Conservation (phyloP, 345 rosid genomes). For the Cardiospermum halicacabum region DNA sequence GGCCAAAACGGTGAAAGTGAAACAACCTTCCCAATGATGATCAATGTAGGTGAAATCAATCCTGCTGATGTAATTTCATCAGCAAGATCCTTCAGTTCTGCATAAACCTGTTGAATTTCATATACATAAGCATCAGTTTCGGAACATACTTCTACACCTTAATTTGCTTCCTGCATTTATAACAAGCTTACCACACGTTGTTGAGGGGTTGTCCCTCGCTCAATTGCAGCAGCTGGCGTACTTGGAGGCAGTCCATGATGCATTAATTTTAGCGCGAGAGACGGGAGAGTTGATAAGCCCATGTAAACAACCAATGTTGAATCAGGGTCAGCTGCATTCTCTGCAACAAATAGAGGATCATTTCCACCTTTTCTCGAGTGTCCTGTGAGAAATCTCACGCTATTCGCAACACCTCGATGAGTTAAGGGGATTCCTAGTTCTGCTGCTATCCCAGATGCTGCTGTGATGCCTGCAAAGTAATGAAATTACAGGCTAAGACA, state of each 20-base stretch:
- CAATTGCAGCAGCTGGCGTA: constrained; percentile 91
- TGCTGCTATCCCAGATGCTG: constrained; percentile 96
- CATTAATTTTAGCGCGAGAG: constrained; percentile 76
- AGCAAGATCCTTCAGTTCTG: constrained; percentile 74
- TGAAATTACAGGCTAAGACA: not conserved
- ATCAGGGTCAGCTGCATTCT: constrained; percentile 85
- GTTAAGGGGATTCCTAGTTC: constrained; percentile 94
- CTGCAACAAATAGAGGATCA: constrained; percentile 79
- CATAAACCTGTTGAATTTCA: constrained; percentile 55
- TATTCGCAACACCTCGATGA: constrained; percentile 81
- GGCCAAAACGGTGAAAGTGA: constrained; percentile 88
- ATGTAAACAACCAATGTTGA: constrained; percentile 92
- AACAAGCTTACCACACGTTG: constrained; percentile 62
- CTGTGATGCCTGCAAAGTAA: constrained; percentile 73
- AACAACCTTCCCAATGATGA: constrained; percentile 83
- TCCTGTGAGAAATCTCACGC: constrained; percentile 89
- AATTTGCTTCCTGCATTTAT: not conserved
- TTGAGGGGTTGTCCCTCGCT: constrained; percentile 79
- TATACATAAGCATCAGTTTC: not conserved
- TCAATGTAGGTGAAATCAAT: constrained; percentile 76
- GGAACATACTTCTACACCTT: not conserved
- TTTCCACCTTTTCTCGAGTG: constrained; percentile 89
- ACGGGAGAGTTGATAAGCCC: constrained; percentile 93
- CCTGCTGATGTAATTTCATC: constrained; percentile 48
- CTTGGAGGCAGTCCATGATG: constrained; percentile 70